phyloP scores from a whole-genome alignment of 371 early-diverging fungal species.

The Fennellomyces sp. region DNA sequence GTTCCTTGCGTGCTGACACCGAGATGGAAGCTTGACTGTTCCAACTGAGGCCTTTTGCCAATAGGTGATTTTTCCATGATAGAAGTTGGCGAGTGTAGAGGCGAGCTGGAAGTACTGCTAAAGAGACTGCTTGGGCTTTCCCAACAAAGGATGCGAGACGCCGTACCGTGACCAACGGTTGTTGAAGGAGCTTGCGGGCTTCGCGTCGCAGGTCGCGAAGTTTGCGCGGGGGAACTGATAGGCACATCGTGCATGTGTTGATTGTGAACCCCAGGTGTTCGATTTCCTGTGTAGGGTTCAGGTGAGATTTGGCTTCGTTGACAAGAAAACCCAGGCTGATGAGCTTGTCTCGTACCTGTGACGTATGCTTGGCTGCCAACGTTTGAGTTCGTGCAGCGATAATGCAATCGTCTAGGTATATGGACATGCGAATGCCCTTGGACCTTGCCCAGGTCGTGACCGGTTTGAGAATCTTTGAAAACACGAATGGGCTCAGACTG shows the following conservation, averaged over 20 bases:
- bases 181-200: neutral
- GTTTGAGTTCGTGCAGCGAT: slow-evolving; percentile 7
- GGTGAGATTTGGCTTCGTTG: slow-evolving; percentile 18
- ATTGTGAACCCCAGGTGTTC: slow-evolving; percentile 22
- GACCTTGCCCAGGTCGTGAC: slow-evolving; percentile 24
- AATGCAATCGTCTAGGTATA: slow-evolving; percentile 30
- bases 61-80: neutral
- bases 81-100: slow-evolving; percentile 17
- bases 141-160: slow-evolving; percentile 23
- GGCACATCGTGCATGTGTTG: slow-evolving; percentile 14
- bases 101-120: slow-evolving; percentile 28
- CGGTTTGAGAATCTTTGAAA: slow-evolving; percentile 29
- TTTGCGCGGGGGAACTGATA: slow-evolving; percentile 12
- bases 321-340: slow-evolving; percentile 17
- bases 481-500: slow-evolving; percentile 25
- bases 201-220: slow-evolving; percentile 15
- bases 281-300: slow-evolving; percentile 12
- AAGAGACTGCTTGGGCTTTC: slow-evolving; percentile 23
- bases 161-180: neutral
- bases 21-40: neutral
- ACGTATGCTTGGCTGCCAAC: slow-evolving; percentile 4
- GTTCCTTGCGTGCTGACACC: neutral
- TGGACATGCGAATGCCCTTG: slow-evolving; percentile 17
- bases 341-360: slow-evolving; percentile 9
- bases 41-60: neutral